These are phyloP conservation scores for Corniculantispora saksenae DNA, from an alignment of 2,329 filamentous ascomycete species.

Conservation along the genomic window DNA sequence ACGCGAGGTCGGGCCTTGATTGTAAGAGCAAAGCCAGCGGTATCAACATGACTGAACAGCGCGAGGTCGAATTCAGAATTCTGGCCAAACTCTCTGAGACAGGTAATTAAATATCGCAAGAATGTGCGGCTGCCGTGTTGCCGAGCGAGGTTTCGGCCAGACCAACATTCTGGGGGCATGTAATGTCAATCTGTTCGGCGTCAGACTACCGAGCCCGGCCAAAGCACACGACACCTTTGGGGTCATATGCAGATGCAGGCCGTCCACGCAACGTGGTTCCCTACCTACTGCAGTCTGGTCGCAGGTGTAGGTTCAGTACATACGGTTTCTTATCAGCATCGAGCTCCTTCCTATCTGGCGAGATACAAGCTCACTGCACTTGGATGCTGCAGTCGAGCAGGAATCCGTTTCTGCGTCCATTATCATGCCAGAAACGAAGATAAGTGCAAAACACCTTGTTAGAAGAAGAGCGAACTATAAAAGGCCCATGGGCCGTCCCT, in stretches of 20 bases:
- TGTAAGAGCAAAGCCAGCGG: too few relatives aligned
- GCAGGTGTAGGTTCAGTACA: not conserved
- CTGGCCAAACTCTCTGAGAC: not conserved
- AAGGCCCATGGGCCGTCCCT: not conserved
- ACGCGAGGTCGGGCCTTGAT: too few relatives aligned
- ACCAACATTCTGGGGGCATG: not conserved
- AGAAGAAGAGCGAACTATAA: not conserved
- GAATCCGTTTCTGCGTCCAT: not conserved
- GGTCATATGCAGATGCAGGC: not conserved
- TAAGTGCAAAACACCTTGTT: not conserved
- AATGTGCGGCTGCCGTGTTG: not conserved
- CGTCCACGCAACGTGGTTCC: not conserved
- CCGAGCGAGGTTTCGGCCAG: not conserved
- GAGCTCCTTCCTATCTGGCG: not conserved
- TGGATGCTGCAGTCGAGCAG: not conserved
- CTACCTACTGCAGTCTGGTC: not conserved
- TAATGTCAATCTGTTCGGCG: not conserved
- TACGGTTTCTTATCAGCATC: not conserved
- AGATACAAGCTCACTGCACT: not conserved
- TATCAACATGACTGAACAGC: not conserved
- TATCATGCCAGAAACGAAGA: not conserved
- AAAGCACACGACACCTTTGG: not conserved
- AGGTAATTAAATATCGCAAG: not conserved
- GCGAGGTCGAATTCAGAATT: not conserved
- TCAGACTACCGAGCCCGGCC: not conserved